A percentile compares a stretch with the other conserved stretches of the same genome.
Conservation (phyloP, 306 rosid genomes). For the Cicer bijugum region DNA sequence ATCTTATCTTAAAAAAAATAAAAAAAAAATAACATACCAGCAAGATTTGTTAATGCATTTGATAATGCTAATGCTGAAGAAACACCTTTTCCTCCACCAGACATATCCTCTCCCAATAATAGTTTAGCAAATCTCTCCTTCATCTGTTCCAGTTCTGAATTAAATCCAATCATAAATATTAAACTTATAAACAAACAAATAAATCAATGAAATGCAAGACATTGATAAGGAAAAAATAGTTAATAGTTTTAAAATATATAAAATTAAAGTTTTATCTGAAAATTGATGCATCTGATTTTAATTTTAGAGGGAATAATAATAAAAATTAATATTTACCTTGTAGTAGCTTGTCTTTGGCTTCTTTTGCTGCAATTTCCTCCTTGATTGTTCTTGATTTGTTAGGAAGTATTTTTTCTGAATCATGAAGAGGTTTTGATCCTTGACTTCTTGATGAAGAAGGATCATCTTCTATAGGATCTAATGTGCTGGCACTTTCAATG, state of each 20-base stretch:
- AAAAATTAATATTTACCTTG: slow-evolving; percentile 49
- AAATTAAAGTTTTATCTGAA: no score
- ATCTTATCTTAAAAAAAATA: slow-evolving; percentile 3
- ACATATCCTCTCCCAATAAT: slow-evolving; percentile 96
- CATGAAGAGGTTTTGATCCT: slow-evolving; percentile 48
- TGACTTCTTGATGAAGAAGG: slow-evolving; percentile 46
- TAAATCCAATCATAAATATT: slow-evolving; percentile 43
- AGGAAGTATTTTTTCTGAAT: slow-evolving; percentile 35
- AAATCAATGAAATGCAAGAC: not conserved
- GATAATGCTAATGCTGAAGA: slow-evolving; percentile 96
- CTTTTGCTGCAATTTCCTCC: slow-evolving; percentile 62
- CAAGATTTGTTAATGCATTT: slow-evolving; percentile 96
- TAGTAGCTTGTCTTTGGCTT: slow-evolving; percentile 55
- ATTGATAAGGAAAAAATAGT: not conserved
- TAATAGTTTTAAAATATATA: no score
- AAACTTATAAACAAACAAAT: slow-evolving; percentile 9
- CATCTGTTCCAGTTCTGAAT: slow-evolving; percentile 89
- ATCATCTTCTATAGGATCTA: slow-evolving; percentile 54
- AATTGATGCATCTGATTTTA: no score
- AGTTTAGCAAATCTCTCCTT: slow-evolving; percentile 92
- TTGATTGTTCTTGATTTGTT: slow-evolving; percentile 40
- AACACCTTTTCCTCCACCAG: slow-evolving; percentile 99
- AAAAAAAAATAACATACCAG: slow-evolving; percentile 57
- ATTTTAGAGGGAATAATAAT: not conserved
- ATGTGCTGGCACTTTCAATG: slow-evolving; percentile 50